phyloP scores from a whole-genome alignment of 2,329 filamentous ascomycete genomes.

The Lizonia empirigonia region DNA sequence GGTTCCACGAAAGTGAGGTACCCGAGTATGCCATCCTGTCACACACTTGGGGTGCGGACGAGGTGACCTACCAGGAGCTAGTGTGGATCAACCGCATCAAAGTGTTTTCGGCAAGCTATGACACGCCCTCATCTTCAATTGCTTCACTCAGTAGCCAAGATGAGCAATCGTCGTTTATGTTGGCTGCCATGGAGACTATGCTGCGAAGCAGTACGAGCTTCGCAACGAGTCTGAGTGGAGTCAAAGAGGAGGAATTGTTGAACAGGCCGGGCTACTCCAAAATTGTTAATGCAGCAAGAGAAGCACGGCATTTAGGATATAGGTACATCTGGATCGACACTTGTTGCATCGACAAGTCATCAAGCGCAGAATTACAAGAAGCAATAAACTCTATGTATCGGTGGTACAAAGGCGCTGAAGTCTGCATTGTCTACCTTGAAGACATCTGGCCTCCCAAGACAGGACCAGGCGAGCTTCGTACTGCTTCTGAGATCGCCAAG shows the following conservation, averaged over 20 bases:
- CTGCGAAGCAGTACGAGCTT: conserved; percentile 12
- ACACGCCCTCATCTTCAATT: conserved; percentile 6
- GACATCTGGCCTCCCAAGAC: conserved; percentile 17
- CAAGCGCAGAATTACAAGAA: conserved; percentile 29
- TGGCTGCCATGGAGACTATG: conserved; percentile 24
- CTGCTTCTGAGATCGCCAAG: conserved; percentile 22
- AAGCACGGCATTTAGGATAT: conserved; percentile 16
- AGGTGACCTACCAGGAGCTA: conserved; percentile 27
- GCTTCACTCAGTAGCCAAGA: conserved; percentile 5
- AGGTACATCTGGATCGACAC: conserved; percentile 32
- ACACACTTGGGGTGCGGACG: conserved; percentile 29
- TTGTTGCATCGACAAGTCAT: conserved; percentile 30
- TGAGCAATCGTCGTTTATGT: conserved; percentile 9
- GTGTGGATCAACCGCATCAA: conserved; percentile 20
- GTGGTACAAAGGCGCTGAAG: conserved; percentile 22
- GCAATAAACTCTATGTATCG: conserved; percentile 33
- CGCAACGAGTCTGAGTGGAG: conserved; percentile 12
- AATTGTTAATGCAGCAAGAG: conserved; percentile 19
- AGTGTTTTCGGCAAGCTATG: conserved; percentile 10
- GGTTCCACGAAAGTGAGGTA: conserved; percentile 28
- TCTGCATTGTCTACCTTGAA: conserved; percentile 26
- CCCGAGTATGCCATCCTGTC: conserved; percentile 30
- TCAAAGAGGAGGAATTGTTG: conserved; percentile 19
- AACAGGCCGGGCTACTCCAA: conserved; percentile 23
- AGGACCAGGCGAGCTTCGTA: conserved; percentile 2